phyloP scores from a whole-genome alignment of 257 asterid species.

The Solanum pimpinellifolium region DNA sequence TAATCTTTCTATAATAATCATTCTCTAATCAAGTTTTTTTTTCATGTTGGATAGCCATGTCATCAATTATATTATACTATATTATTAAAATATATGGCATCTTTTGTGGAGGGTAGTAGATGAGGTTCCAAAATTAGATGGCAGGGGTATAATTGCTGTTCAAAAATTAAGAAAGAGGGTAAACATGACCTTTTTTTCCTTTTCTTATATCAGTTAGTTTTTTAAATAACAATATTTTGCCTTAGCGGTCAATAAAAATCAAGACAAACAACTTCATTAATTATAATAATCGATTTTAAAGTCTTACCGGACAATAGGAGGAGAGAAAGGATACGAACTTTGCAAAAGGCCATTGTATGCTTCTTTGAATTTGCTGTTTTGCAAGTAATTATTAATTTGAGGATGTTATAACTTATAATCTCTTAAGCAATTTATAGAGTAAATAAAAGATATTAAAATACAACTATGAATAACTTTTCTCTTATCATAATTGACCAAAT shows the following conservation, averaged over 20 bases:
- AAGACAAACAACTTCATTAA: fast-evolving
- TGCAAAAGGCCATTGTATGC: background rate
- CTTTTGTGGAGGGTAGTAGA: background rate
- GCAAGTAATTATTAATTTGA: background rate
- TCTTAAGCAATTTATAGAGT: background rate
- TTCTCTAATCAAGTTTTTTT: too few species aligned
- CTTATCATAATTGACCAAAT: background rate
- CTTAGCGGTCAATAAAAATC: fast-evolving
- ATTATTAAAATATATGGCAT: background rate
- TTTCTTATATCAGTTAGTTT: too few species aligned
- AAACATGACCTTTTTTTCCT: background rate
- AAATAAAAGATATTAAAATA: background rate
- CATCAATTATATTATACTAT: background rate
- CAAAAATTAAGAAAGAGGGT: background rate
- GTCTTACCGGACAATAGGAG: background rate
- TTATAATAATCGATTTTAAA: background rate
- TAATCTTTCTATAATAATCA: too few species aligned
- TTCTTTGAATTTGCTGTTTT: background rate
- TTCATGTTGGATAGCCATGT: background rate
- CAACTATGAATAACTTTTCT: background rate
- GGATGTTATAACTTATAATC: background rate
- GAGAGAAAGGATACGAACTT: background rate
- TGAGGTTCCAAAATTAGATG: too few species aligned
- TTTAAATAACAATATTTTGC: too few species aligned
- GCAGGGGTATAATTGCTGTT: too few species aligned